Evolutionary conservation across 2,329 filamentous ascomycete species (phyloP).

Genomic region (Nigrospora sphaerica): DNA sequence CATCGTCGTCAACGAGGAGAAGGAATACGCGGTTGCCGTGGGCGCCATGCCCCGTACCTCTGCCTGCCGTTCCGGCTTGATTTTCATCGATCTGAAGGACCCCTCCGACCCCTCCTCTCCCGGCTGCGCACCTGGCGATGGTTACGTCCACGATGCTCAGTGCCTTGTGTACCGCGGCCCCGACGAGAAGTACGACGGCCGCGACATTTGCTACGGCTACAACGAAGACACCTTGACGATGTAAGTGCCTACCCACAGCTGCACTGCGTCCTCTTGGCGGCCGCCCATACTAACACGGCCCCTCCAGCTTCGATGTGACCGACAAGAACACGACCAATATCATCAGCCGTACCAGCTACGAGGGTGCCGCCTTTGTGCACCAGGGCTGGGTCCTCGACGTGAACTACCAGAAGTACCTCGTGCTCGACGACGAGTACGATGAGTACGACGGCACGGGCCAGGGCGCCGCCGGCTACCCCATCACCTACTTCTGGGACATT

Average conservation of each 20-base stretch:
- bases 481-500: conserved; percentile 46
- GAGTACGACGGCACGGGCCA: conserved; percentile 32
- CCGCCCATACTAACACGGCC: background rate
- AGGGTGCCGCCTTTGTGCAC: conserved; percentile 50
- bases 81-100: conserved; percentile 50
- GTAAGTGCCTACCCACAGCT: background rate
- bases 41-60: conserved; percentile 32
- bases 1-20: conserved; percentile 43
- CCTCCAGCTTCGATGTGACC: conserved; percentile 37
- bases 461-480: conserved; percentile 34
- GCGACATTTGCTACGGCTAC: conserved; percentile 50
- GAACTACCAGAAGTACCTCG: conserved; percentile 35
- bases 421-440: conserved; percentile 48
- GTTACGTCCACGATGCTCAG: conserved; percentile 53
- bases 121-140: conserved; percentile 46
- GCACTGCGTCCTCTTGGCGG: background rate
- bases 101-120: conserved; percentile 43
- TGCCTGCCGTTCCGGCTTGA: conserved; percentile 31
- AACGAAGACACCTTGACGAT: conserved; percentile 47
- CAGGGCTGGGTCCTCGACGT: conserved; percentile 48
- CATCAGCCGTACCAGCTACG: conserved; percentile 45
- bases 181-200: conserved; percentile 36
- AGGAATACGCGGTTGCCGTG: conserved; percentile 37
- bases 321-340: conserved; percentile 39
- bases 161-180: conserved; percentile 44